Evolutionary conservation across 306 rosid species (phyloP), one percentile per base, ranked within the genome.

Genomic region (Crataegus laevigata): DNA sequence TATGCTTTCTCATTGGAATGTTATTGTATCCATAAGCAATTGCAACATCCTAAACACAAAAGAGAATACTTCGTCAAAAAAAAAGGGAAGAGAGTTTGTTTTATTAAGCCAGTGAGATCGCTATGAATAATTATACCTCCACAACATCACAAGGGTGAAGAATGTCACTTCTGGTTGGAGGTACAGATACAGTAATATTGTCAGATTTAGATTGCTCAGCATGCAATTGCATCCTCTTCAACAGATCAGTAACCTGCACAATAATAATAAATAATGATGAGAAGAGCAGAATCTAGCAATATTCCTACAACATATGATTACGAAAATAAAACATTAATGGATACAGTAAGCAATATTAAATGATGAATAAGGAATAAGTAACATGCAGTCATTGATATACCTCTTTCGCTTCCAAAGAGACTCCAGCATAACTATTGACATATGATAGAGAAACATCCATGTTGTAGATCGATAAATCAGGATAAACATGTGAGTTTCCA

Each of bases 61-160:
- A 71, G 28, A 60, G 32, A 52, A 32, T 43, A 6, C 5, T 18
- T 59, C 76, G 71, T 76, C 71, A 84, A 74, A 26, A 29, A 73
- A 15, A 47, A 47, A 4, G 6, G 18, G 6, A 4, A 30, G 18
- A 28, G 69, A 28, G 54, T 59, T 59, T 19, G 43, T 40, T 74
- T 30, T 59, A 81, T 55, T 51, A 77, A 28, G 50, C 60, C 38
- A 61, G 15, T 12, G 28, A 38, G 4, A 73, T 55, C 28, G 25
- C 51, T 12, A 51, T 58, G 34, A 29, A 9, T 69, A 68, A 36
- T 58, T 58, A 38, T 74, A 94, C 98, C 98, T 91, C 98, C 98
- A 90, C 86, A 74, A 94, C 91, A 85, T 94, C 97, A 81, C 97
- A 91, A 60, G 98, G 93, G 71, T 94, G 98, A 84, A 94, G 96